Percentiles rank a stretch among this genome's conserved stretches.
Evolutionary conservation across 306 rosid genomes (phyloP).

Genomic region (Begonia loranthoides): DNA sequence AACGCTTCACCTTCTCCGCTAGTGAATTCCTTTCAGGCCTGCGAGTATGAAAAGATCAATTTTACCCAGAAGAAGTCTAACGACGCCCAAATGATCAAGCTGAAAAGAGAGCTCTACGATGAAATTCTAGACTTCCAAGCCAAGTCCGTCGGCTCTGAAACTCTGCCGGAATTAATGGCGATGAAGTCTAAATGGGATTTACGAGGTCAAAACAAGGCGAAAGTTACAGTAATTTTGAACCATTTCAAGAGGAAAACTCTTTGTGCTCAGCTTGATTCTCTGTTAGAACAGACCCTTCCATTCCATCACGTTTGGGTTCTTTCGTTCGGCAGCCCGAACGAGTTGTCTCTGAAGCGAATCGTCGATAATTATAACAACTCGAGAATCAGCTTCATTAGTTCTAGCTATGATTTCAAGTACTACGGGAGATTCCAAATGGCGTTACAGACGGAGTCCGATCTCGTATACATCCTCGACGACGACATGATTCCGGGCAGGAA

Average conservation of each 20-base stretch:
- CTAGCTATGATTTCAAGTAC: conserved; percentile 90
- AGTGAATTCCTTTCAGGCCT: conserved; percentile 27
- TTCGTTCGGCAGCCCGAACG: conserved; percentile 93
- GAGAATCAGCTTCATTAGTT: conserved; percentile 75
- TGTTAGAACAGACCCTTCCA: conserved; percentile 75
- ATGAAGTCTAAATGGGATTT: conserved; percentile 82
- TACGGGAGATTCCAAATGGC: conserved; percentile 97
- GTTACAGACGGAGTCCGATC: conserved; percentile 71
- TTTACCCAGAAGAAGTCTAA: conserved; percentile 81
- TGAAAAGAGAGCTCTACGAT: conserved; percentile 58
- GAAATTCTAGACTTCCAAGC: conserved; percentile 56
- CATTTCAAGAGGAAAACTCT: conserved; percentile 94
- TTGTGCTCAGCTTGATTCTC: conserved; percentile 72
- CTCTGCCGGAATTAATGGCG: conserved; percentile 57
- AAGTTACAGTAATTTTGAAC: conserved; percentile 66
- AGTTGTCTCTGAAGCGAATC: conserved; percentile 53
- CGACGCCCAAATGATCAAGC: conserved; percentile 66
- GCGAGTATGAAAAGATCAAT: conserved; percentile 76
- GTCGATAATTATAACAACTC: conserved; percentile 80
- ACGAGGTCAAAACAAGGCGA: conserved; percentile 38
- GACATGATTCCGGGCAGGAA: conserved; percentile 90
- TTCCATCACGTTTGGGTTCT: conserved; percentile 94
- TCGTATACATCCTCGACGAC: conserved; percentile 75
- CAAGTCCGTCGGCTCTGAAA: conserved; percentile 44
- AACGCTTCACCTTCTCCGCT: conserved; percentile 31